phyloP scores from a whole-genome alignment of 2,329 filamentous ascomycete genomes.

The Calonectria naviculata region DNA sequence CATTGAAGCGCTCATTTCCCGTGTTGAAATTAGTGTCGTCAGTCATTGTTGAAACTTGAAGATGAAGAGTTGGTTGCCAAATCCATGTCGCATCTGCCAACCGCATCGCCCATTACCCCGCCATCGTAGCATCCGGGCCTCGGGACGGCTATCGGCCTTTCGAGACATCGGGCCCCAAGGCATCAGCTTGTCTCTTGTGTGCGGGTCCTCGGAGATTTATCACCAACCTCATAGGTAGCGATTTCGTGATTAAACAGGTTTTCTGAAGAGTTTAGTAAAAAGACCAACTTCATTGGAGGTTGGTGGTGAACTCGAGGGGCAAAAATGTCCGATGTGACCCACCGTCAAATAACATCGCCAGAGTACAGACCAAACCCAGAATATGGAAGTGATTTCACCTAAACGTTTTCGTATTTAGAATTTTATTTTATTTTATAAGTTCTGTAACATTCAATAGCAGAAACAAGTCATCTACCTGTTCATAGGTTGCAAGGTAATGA shows the following conservation, averaged over 20 bases:
- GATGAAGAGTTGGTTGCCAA: not conserved
- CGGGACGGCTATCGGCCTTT: not conserved
- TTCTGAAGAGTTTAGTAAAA: not conserved
- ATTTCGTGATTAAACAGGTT: not conserved
- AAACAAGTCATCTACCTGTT: too few relatives aligned
- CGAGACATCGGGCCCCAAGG: not conserved
- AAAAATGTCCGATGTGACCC: too few relatives aligned
- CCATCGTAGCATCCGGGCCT: not conserved
- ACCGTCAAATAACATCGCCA: too few relatives aligned
- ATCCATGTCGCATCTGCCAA: not conserved
- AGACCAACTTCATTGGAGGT: not conserved
- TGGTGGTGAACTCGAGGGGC: not conserved
- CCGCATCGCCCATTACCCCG: not conserved
- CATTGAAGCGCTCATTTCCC: slow-evolving; percentile 58
- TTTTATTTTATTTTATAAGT: too few relatives aligned
- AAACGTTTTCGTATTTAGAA: too few relatives aligned
- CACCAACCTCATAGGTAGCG: not conserved
- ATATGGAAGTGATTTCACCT: too few relatives aligned
- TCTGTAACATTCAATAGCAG: too few relatives aligned
- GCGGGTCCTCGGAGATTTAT: not conserved
- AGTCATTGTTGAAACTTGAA: not conserved
- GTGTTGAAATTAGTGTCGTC: not conserved
- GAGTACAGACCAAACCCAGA: too few relatives aligned
- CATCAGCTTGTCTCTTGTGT: not conserved
- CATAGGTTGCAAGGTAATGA: too few relatives aligned